phyloP scores from a whole-genome alignment of 768 basidiomycete species.

The Mycena alexandri region DNA sequence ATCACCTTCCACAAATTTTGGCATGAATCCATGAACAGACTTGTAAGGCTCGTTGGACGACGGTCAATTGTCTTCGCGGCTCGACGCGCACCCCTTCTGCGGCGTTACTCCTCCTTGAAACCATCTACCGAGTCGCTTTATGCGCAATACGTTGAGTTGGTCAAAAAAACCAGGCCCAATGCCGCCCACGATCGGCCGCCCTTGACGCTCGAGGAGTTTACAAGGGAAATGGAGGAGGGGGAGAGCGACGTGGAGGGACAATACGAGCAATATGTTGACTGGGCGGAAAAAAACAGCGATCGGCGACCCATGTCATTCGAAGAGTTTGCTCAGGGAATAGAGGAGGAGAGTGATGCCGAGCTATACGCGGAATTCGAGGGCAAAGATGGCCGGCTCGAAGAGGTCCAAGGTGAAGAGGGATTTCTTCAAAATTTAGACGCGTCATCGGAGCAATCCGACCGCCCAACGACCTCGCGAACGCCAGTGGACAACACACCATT shows the following conservation, averaged over 20 bases:
- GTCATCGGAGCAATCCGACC: no score
- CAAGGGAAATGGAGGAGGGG: not conserved
- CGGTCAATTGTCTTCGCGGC: slow-evolving; percentile 20
- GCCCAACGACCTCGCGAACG: not conserved
- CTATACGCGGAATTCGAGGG: not conserved
- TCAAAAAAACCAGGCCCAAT: not conserved
- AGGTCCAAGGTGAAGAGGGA: not conserved
- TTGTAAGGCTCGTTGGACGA: slow-evolving; percentile 30
- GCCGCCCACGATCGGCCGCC: not conserved
- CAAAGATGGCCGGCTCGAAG: not conserved
- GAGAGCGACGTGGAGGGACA: slow-evolving; percentile 6
- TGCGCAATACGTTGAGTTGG: slow-evolving; percentile 17
- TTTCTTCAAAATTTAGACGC: no score
- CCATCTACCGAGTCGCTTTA: slow-evolving; percentile 26
- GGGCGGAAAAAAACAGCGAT: not conserved
- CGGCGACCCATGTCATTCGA: slow-evolving; percentile 27
- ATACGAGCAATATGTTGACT: slow-evolving; percentile 25
- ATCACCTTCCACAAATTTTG: slow-evolving; percentile 14
- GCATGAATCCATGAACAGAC: slow-evolving; percentile 34
- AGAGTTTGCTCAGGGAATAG: slow-evolving; percentile 17
- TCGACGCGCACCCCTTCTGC: slow-evolving; percentile 14
- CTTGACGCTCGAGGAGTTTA: slow-evolving; percentile 32
- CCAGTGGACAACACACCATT: not conserved
- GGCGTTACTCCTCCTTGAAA: slow-evolving; percentile 23
- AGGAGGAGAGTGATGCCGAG: not conserved